Evolutionary conservation across 352 stramenopile genomes (phyloP).

Genomic region (Globisporangium middletonii): DNA sequence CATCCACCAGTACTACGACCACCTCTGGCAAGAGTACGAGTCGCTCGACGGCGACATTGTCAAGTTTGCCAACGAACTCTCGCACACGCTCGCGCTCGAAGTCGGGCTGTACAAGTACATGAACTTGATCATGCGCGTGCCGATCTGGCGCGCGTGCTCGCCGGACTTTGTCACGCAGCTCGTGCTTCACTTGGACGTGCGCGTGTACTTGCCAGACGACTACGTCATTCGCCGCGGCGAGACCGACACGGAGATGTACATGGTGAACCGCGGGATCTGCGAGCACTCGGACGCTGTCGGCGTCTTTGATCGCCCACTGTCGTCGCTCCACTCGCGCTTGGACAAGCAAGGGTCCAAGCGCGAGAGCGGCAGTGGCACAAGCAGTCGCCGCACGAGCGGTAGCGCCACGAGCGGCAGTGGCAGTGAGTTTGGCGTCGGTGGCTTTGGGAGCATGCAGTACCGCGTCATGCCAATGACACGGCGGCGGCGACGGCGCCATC

Average conservation of each 20-base stretch:
- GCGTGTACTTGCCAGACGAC: slow-evolving; percentile 59
- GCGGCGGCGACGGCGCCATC: not conserved
- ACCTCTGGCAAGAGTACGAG: slow-evolving; percentile 65
- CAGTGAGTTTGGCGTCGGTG: not conserved
- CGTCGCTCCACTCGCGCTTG: not conserved
- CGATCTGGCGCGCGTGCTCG: slow-evolving; percentile 26
- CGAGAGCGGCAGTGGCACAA: not conserved
- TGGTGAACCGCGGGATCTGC: slow-evolving; percentile 56
- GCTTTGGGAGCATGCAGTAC: not conserved
- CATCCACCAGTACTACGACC: slow-evolving; percentile 64
- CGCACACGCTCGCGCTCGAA: slow-evolving; percentile 55
- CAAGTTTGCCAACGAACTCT: slow-evolving; percentile 48
- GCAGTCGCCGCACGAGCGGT: slow-evolving; percentile 3
- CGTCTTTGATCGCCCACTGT: slow-evolving; percentile 1
- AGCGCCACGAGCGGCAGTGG: not conserved
- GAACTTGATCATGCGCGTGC: slow-evolving; percentile 45
- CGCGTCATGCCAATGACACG: not conserved
- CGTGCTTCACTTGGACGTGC: slow-evolving; percentile 36
- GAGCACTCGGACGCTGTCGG: slow-evolving; percentile 20
- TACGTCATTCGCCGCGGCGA: slow-evolving; percentile 50
- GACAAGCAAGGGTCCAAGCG: not conserved
- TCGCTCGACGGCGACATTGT: slow-evolving; percentile 48
- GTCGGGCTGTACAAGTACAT: slow-evolving; percentile 72
- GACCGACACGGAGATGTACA: slow-evolving; percentile 51
- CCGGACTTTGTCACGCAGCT: slow-evolving; percentile 53